Evolutionary conservation across 495 filamentous ascomycete species (phyloP), one percentile per base, ranked within the genome.

Genomic region (Penicillium angulare): DNA sequence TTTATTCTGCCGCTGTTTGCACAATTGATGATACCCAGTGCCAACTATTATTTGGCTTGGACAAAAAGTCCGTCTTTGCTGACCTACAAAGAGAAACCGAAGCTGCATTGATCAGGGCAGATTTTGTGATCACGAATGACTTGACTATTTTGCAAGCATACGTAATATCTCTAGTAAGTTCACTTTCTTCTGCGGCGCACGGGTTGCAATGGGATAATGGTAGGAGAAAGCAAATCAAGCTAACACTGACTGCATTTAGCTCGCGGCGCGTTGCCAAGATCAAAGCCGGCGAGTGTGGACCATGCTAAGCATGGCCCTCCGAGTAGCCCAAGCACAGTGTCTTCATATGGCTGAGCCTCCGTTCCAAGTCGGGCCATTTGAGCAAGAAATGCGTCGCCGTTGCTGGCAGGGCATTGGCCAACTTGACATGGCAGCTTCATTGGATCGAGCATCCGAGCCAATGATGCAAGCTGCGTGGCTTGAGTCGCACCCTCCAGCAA

Each of bases 301-400:
- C 40, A 72, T 89, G 57, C 77, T 85, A 2, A 81, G 83, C 17
- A 78, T 90, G 36, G 83, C 80, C 0, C 78, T 89, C 4, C 78
- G 86, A 41, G 80, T 88, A 20, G 85, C 79, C 2, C 85, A 88
- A 59, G 79, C 83, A 8, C 66, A 88, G 18, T 85, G 79, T 17
- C 76, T 89, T 20, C 84, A 90, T 49, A 70, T 67, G 17, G 24
- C 57, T 5, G 55, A 63, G 2, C 67, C 70, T 3, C 64, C 70
- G 13, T 73, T 72, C 16, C 45, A 57, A 0, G 56, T 73, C 10
- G 55, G 42, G 1, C 59, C 64, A 0, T 68, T 73, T 17, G 67
- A 72, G 23, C 57, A 59, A 5, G 57, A 75, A 29, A 58, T 75
- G 42, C 68, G 72, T 6, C 57, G 57, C 15, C 68, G 72, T 23